Evolutionary conservation across 1,139 yeast species (phyloP).

Genomic region (Magnusiomyces suaveolens): DNA sequence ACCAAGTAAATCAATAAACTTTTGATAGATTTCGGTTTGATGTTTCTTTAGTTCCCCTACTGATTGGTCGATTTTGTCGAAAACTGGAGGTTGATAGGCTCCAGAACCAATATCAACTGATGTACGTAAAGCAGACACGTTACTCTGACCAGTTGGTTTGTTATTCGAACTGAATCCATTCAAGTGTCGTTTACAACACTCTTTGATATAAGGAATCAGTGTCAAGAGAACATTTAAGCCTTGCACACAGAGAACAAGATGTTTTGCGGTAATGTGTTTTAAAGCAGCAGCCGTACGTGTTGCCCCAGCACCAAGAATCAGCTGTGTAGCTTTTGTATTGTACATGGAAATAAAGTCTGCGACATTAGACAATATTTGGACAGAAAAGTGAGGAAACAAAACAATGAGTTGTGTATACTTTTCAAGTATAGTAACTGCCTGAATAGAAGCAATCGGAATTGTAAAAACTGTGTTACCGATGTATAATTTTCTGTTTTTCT

Average conservation of each 20-base stretch:
- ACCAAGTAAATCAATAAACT: constrained; percentile 59
- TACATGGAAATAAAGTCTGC: constrained; percentile 44
- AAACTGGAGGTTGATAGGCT: constrained; percentile 12
- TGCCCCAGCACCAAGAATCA: constrained; percentile 71
- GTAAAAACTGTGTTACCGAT: constrained; percentile 34
- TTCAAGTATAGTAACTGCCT: constrained; percentile 33
- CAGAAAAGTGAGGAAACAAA: constrained; percentile 38
- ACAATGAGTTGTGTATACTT: constrained; percentile 44
- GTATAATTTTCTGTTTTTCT: constrained; percentile 22
- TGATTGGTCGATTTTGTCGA: constrained; percentile 37
- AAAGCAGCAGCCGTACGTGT: constrained; percentile 59
- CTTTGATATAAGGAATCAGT: constrained; percentile 32
- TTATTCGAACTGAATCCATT: not conserved
- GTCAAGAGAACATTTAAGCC: constrained; percentile 38
- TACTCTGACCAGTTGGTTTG: not conserved
- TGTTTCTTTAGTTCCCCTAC: constrained; percentile 43
- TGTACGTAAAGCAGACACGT: not conserved
- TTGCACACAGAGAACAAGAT: constrained; percentile 61
- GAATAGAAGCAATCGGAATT: constrained; percentile 31
- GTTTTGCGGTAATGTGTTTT: constrained; percentile 66
- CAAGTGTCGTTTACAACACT: constrained; percentile 26
- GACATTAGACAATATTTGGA: constrained; percentile 33
- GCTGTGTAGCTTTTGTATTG: constrained; percentile 49
- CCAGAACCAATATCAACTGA: not conserved
- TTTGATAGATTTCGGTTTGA: constrained; percentile 54